Conservation (phyloP, 2,329 filamentous ascomycete genomes). For the Corinectria fuckeliana region DNA sequence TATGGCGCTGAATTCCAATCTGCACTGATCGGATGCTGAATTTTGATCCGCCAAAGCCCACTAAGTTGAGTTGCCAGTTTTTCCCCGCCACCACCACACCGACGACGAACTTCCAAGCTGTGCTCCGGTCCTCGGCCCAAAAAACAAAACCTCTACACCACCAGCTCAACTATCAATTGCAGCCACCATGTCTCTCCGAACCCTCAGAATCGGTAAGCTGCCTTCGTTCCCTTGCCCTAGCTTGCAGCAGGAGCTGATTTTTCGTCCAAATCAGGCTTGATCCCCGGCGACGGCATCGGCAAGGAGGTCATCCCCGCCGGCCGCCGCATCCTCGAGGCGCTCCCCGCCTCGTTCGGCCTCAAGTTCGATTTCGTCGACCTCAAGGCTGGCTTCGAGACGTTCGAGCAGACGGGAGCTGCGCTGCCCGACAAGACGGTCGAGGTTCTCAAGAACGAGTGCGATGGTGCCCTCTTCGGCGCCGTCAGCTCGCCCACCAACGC, state of each 20-base stretch:
- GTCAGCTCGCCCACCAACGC: constrained; percentile 90
- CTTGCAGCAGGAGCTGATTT: not conserved
- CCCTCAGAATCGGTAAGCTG: constrained; percentile 50
- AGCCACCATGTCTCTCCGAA: constrained; percentile 49
- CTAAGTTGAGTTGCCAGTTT: not conserved
- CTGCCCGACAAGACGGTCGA: constrained; percentile 92
- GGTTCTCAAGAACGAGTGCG: constrained; percentile 86
- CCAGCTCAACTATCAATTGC: constrained; percentile 31
- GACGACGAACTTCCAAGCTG: not conserved
- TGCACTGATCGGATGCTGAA: not conserved
- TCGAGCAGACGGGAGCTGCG: constrained; percentile 86
- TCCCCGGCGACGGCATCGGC: constrained; percentile 97
- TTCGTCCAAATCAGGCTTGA: constrained; percentile 75
- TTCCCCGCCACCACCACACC: constrained; percentile 18
- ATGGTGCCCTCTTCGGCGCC: constrained; percentile 95
- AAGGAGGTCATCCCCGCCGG: constrained; percentile 97
- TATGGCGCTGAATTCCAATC: no score
- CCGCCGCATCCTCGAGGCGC: constrained; percentile 87
- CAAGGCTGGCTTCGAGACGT: constrained; percentile 90
- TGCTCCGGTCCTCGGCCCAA: constrained; percentile 36
- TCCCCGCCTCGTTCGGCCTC: constrained; percentile 87
- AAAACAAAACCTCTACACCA: constrained; percentile 34
- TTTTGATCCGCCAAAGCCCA: not conserved
- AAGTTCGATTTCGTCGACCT: constrained; percentile 96
- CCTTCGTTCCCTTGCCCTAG: not conserved